Evolutionary conservation across 345 rosid genomes (phyloP).

Genomic region (Hirschfeldia incana): DNA sequence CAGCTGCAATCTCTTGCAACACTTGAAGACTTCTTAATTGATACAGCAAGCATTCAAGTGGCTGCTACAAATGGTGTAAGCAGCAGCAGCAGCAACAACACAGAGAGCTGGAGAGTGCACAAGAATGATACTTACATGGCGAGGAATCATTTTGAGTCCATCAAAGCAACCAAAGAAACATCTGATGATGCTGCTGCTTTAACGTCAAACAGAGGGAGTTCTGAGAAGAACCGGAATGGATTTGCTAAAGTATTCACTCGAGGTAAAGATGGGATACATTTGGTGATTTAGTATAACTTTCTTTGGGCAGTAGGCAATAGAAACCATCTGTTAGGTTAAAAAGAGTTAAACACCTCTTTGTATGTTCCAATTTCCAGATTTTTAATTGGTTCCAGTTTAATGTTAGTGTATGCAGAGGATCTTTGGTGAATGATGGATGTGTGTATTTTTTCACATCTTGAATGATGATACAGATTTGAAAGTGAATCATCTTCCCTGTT

Average conservation of each 20-base stretch:
- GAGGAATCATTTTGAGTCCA: slow-evolving; percentile 9
- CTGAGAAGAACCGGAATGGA: slow-evolving; percentile 83
- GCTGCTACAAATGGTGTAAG: slow-evolving; percentile 38
- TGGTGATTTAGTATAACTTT: slow-evolving; percentile 57
- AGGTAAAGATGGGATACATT: slow-evolving; percentile 84
- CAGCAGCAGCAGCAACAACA: neutral
- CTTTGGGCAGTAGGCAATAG: slow-evolving; percentile 23
- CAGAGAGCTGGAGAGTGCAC: slow-evolving; percentile 62
- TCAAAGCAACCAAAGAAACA: slow-evolving; percentile 33
- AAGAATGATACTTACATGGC: slow-evolving; percentile 50
- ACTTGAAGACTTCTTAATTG: slow-evolving; percentile 86
- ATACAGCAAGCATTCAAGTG: slow-evolving; percentile 53
- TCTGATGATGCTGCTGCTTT: neutral
- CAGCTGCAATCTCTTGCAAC: slow-evolving; percentile 93
- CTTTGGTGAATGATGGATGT: neutral
- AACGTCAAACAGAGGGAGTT: slow-evolving; percentile 45
- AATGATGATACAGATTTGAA: neutral
- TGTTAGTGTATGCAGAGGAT: neutral
- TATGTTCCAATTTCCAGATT: slow-evolving; percentile 20
- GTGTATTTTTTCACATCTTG: neutral
- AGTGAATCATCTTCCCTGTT: neutral
- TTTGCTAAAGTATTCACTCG: slow-evolving; percentile 85
- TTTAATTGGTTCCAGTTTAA: slow-evolving; percentile 11
- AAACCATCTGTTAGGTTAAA: slow-evolving; percentile 6
- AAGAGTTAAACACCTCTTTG: slow-evolving; percentile 16